These are phyloP conservation scores for Aurantiochytrium sp. DNA, from an alignment of 108 stramenopile genomes.

Conservation along the genomic window DNA sequence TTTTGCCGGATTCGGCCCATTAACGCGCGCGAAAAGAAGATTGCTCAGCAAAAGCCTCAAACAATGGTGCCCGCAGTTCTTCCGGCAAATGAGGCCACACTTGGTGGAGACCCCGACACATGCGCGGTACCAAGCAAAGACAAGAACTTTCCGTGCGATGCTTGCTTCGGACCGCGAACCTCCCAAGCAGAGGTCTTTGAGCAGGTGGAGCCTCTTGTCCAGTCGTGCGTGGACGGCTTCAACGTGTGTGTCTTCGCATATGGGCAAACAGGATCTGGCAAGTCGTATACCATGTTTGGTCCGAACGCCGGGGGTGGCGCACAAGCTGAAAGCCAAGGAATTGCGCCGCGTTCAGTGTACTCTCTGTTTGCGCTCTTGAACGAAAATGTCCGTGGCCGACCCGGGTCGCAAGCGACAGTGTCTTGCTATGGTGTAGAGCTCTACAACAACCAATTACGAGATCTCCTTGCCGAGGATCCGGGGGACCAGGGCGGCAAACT, in stretches of 20 bases:
- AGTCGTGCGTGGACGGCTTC: conserved; percentile 48
- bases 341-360: conserved; percentile 42
- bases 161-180: conserved; percentile 26
- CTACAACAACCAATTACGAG: conserved; percentile 51
- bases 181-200: conserved; percentile 48
- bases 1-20: background rate
- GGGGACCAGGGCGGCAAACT: conserved; percentile 33
- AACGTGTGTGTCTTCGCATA: conserved; percentile 62
- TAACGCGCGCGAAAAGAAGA: background rate
- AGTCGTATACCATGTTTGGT: conserved; percentile 55
- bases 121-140: background rate
- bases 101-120: background rate
- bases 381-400: background rate
- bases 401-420: conserved; percentile 20
- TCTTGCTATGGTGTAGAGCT: conserved; percentile 45
- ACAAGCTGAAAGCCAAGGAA: conserved; percentile 22
- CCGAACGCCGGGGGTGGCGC: background rate
- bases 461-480: conserved; percentile 30
- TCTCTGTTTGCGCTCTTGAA: conserved; percentile 24
- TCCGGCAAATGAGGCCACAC: background rate
- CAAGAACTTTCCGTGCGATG: conserved; percentile 44
- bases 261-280: conserved; percentile 56
- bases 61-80: background rate
- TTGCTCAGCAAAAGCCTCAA: background rate
- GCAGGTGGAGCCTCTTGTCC: conserved; percentile 43